A percentile compares a stretch with the other conserved stretches of the same genome.
phyloP scores from a whole-genome alignment of 2,329 filamentous ascomycete genomes.

The Trichoderma sp. region DNA sequence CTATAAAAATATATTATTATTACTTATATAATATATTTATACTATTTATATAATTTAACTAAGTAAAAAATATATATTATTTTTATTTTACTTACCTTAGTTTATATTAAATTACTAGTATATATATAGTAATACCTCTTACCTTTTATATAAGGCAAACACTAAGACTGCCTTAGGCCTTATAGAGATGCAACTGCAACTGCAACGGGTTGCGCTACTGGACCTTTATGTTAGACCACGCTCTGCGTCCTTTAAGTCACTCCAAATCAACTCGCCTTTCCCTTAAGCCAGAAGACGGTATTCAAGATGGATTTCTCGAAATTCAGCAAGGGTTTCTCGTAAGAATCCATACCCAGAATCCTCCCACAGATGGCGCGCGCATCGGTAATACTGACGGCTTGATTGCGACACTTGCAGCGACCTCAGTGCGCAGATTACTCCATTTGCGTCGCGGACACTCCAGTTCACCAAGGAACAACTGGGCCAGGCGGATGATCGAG shows the following conservation, averaged over 20 bases:
- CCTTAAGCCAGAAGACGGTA: too few relatives aligned
- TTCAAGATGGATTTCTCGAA: constrained; percentile 61
- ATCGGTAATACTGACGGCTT: constrained; percentile 21
- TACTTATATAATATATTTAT: neutral
- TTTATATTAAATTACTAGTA: too few relatives aligned
- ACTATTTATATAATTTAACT: neutral
- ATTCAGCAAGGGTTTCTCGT: constrained; percentile 60
- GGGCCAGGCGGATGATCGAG: constrained; percentile 92
- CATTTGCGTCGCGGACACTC: constrained; percentile 89
- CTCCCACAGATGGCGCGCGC: neutral
- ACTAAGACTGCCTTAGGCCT: too few relatives aligned
- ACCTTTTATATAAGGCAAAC: too few relatives aligned
- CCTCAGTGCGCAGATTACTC: constrained; percentile 80
- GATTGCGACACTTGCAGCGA: constrained; percentile 43
- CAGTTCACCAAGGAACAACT: constrained; percentile 99
- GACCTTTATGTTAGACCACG: too few relatives aligned
- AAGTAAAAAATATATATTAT: neutral
- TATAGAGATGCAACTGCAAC: too few relatives aligned
- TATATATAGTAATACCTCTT: too few relatives aligned
- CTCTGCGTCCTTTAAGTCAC: too few relatives aligned
- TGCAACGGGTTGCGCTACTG: too few relatives aligned
- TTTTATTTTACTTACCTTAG: too few relatives aligned
- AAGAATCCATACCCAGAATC: constrained; percentile 35
- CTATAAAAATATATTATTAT: too few relatives aligned
- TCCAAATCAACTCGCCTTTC: too few relatives aligned